phyloP scores from a whole-genome alignment of 148 eudicot species.

The Camellia lanceoleosa region DNA sequence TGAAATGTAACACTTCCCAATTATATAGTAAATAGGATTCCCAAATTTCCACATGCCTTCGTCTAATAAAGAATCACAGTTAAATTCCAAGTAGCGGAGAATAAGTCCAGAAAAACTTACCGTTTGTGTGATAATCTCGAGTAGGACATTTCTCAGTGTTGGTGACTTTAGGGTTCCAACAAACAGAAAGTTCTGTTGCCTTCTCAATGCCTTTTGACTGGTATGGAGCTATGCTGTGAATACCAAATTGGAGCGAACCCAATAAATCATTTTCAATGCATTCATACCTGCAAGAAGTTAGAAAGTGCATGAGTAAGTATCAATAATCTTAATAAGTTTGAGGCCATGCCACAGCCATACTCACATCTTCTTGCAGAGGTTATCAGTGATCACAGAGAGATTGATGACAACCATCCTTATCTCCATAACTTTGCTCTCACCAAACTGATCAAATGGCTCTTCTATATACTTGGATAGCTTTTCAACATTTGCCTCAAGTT shows the following conservation, averaged over 20 bases:
- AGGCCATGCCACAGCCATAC: conserved; percentile 20
- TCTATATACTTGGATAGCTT: conserved; percentile 59
- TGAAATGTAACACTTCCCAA: not conserved
- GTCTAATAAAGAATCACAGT: not conserved
- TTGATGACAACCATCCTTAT: conserved; percentile 48
- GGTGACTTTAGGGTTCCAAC: conserved; percentile 21
- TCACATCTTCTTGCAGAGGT: conserved; percentile 67
- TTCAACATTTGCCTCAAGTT: conserved; percentile 72
- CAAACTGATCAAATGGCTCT: conserved; percentile 48
- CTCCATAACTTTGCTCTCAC: conserved; percentile 36
- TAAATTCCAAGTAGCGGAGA: not conserved
- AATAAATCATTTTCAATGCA: conserved; percentile 62
- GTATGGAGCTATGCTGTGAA: conserved; percentile 57
- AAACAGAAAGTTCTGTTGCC: conserved; percentile 42
- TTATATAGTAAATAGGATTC: not conserved
- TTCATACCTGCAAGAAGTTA: conserved; percentile 51
- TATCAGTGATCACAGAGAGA: conserved; percentile 43
- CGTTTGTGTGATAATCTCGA: conserved; percentile 20
- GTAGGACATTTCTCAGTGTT: conserved; percentile 14
- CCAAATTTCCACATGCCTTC: not conserved
- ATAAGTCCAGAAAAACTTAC: conserved; percentile 23
- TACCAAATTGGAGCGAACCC: conserved; percentile 44
- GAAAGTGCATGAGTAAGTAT: conserved; percentile 14
- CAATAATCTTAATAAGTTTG: not conserved
- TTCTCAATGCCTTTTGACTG: conserved; percentile 57